Evolutionary conservation across 306 rosid genomes (phyloP), one percentile per base, ranked within the genome.

Genomic region (Quercus cerris): DNA sequence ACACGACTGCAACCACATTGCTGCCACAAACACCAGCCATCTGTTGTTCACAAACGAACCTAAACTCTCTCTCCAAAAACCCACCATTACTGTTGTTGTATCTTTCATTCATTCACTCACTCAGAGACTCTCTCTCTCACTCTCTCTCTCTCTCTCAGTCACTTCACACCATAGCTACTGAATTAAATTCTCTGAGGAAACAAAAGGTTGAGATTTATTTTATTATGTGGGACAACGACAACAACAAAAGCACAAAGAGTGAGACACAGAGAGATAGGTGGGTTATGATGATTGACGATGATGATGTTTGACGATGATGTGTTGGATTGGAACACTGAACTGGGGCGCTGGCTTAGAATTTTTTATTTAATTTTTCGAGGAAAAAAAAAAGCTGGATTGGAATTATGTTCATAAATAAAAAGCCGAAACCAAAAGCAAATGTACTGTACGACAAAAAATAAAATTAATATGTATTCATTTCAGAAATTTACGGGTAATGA

Each of bases 1-100:
- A 80, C 94, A 89, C n/a, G 97, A 95, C 14, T 95, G 99, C 70
- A 95, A 51, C 98, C 99, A 95, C 93, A 93, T 95, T 89, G 99
- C 94, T 5, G 90, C 91, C 22, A 93, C 99, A 54, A 95, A 95
- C 4, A 95, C 99, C 22, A 95, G 85, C 99, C 99, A 95, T 74
- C 97, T 80, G 80, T 88, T 93, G 85, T 61, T 85, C 52, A 83
- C 59, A 23, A 94, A 84, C 0, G 84, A 81, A 19, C 41, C 5
- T 1, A 91, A 10, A 75, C 78, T 91, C 79, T 94, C 98, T 22
- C 61, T 66, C 1, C 82, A 78, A 11, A 8, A 63, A 57, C 87
- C 86, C 97, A 89, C 85, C 11, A 15, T 9, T 55, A 15, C 5
- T 55, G 51, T 30, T 19, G 63, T 49, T 14, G 35, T 18, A 30